Percentiles rank a stretch among this genome's conserved stretches.
Conservation (phyloP, 2,329 filamentous ascomycete genomes). For the Aschersonia sp. region DNA sequence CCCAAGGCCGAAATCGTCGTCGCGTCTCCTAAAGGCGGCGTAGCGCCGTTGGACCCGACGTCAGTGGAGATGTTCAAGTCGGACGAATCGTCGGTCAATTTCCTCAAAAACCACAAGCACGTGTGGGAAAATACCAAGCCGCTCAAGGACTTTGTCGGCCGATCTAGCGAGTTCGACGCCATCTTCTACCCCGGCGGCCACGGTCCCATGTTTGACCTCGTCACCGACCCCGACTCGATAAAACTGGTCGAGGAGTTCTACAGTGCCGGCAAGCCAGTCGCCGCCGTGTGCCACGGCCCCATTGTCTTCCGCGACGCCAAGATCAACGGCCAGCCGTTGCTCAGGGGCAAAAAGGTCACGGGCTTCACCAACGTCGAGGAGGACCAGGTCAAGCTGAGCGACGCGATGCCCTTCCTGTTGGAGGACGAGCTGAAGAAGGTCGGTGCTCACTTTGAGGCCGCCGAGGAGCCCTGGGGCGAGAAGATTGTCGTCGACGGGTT, state of each 20-base stretch:
- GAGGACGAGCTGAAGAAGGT: constrained; percentile 38
- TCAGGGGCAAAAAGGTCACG: constrained; percentile 42
- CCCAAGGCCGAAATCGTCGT: constrained; percentile 38
- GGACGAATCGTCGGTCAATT: constrained; percentile 37
- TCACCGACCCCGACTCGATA: constrained; percentile 38
- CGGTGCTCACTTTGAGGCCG: constrained; percentile 42
- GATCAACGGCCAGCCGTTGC: constrained; percentile 34
- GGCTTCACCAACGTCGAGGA: constrained; percentile 48
- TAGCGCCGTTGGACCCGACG: constrained; percentile 43
- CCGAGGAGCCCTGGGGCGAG: constrained; percentile 31
- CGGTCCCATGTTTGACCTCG: constrained; percentile 55
- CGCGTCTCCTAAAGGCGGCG: constrained; percentile 48
- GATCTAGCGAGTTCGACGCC: constrained; percentile 47
- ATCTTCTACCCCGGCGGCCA: constrained; percentile 43
- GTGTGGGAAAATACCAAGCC: constrained; percentile 51
- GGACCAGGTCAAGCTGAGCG: constrained; percentile 28
- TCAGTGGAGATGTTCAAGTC: constrained; percentile 40
- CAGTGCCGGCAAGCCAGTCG: constrained; percentile 43
- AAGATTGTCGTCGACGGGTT: constrained; percentile 35
- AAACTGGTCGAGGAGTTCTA: constrained; percentile 49
- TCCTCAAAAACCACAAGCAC: constrained; percentile 38
- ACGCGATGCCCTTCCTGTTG: constrained; percentile 43
- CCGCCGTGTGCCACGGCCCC: constrained; percentile 57
- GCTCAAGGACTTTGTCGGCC: constrained; percentile 40
- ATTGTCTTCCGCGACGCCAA: constrained; percentile 46